Evolutionary conservation across 306 rosid genomes (phyloP), one percentile per base, ranked within the genome.

Genomic region (Delonix regia): DNA sequence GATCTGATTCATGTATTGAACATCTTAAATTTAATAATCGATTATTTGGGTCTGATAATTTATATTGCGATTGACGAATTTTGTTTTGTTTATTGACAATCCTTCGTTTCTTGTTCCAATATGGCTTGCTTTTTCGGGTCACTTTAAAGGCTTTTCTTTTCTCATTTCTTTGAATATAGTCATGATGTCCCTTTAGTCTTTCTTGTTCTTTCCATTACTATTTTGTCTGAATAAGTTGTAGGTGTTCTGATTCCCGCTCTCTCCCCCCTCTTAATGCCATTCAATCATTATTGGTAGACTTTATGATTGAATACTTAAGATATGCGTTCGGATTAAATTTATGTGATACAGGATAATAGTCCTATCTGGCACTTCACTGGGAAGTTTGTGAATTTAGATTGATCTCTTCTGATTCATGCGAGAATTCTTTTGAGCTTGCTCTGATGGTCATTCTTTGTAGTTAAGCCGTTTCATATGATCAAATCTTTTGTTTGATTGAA

Each of bases 1-100:
- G 89, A 90, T 90, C 90, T 68, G 42, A 11, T 42, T 2, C 34
- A 4, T 69, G 53, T 15, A 9, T 7, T 73, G 22, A 4, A 13
- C 16, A 3, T 15, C 38, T 41, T 2, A 7, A 25, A 47, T 22
- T 75, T 69, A 21, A 24, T 7, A 10, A 24, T 83, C 38, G 65
- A n/a, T 55, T 13, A 45, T 34, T 13, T 7, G 33, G 63, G 6
- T 61, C 28, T 30, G 7, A 56, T 25, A 52, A 6, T 24, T 0
- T 42, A 15, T 24, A 5, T 41, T 16, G 49, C 6, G 19, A 48
- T 19, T 25, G 24, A 14, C 9, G 1, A 71, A 52, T 42, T 48
- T 41, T 13, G 39, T 65, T 6, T 79, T 51, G 7, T 41, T 69
- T 44, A 15, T 36, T 25, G 18, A 34, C 59, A 27, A 19, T 19